Conservation (phyloP, 2,329 filamentous ascomycete species). For the Clonostachys byssicola region DNA sequence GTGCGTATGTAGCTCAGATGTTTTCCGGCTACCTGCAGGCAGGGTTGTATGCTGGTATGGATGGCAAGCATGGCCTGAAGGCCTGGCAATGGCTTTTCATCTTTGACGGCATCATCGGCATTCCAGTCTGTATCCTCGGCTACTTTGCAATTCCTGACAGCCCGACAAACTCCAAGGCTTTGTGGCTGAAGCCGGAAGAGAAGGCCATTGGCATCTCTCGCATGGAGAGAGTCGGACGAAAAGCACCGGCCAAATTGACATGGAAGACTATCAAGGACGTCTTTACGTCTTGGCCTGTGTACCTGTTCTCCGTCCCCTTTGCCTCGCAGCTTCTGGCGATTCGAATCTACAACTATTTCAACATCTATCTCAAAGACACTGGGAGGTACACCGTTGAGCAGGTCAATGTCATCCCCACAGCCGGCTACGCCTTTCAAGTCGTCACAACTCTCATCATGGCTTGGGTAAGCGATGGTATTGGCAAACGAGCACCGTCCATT, state of each 20-base stretch:
- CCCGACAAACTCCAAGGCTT: slow-evolving; percentile 15
- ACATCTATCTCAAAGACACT: slow-evolving; percentile 22
- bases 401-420: slow-evolving; percentile 45
- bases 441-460: slow-evolving; percentile 49
- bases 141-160: slow-evolving; percentile 25
- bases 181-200: slow-evolving; percentile 18
- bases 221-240: slow-evolving; percentile 20
- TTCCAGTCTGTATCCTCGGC: slow-evolving; percentile 22
- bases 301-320: slow-evolving; percentile 24
- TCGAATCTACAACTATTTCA: slow-evolving; percentile 26
- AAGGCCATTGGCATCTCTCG: slow-evolving; percentile 17
- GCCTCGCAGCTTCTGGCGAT: slow-evolving; percentile 25
- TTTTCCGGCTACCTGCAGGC: slow-evolving; percentile 36
- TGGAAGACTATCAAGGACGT: slow-evolving; percentile 17
- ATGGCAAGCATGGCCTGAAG: slow-evolving; percentile 25
- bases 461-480: slow-evolving; percentile 50
- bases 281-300: slow-evolving; percentile 19
- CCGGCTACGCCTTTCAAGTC: slow-evolving; percentile 28
- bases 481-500: slow-evolving; percentile 47
- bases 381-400: slow-evolving; percentile 24
- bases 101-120: slow-evolving; percentile 24
- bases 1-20: slow-evolving; percentile 28
- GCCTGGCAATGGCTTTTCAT: slow-evolving; percentile 44
- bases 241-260: slow-evolving; percentile 20
- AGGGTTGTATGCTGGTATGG: slow-evolving; percentile 30